Percentiles rank a stretch among this genome's conserved stretches.
Conservation (phyloP, 768 basidiomycete species). For the Collybiopsis confluens region DNA sequence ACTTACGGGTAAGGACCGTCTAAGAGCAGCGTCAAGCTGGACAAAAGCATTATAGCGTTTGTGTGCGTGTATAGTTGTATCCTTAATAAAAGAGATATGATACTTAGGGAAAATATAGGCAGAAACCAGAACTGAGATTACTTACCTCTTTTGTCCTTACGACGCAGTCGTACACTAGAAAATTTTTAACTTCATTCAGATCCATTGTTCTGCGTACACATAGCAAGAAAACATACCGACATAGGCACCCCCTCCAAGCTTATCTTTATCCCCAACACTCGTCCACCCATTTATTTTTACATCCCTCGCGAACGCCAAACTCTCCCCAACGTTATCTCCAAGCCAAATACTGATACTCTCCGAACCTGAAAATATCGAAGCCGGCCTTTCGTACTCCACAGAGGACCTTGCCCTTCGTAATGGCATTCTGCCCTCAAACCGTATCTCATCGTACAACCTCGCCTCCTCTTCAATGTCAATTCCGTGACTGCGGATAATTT, state of each 20-base stretch:
- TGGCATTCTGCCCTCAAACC: constrained; percentile 32
- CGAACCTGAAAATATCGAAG: constrained; percentile 47
- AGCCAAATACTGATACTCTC: constrained; percentile 59
- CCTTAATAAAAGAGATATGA: constrained; percentile 26
- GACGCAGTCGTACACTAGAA: constrained; percentile 62
- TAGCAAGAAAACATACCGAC: constrained; percentile 42
- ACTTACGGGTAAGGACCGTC: constrained; percentile 50
- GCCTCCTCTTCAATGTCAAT: constrained; percentile 72
- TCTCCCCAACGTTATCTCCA: constrained; percentile 53
- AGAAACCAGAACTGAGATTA: neutral
- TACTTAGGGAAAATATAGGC: constrained; percentile 7
- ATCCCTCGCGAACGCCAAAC: constrained; percentile 55
- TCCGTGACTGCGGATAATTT: constrained; percentile 50
- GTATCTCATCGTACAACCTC: constrained; percentile 60
- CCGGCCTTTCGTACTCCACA: neutral
- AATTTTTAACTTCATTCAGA: neutral
- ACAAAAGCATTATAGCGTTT: constrained; percentile 69
- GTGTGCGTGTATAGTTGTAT: constrained; percentile 59
- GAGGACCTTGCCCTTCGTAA: neutral
- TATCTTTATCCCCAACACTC: constrained; percentile 60
- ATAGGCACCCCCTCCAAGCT: constrained; percentile 49
- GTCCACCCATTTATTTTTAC: constrained; percentile 70
- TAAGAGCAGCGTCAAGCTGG: constrained; percentile 44
- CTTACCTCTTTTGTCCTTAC: constrained; percentile 60
- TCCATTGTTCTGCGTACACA: neutral